Evolutionary conservation across 2,329 filamentous ascomycete genomes (phyloP).

Genomic region (Claviceps citrina): DNA sequence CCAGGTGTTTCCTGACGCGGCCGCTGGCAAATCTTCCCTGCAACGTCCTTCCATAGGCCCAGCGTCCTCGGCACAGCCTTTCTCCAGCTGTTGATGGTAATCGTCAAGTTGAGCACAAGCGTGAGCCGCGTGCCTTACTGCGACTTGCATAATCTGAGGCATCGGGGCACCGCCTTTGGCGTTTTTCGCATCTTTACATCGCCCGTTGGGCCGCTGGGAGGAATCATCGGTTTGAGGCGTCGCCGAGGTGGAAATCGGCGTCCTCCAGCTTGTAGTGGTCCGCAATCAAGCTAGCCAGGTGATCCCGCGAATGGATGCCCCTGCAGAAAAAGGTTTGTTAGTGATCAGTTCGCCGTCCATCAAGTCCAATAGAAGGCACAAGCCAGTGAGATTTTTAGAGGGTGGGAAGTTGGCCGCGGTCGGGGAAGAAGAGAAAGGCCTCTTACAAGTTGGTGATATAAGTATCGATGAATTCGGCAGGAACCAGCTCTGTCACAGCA

Average conservation of each 20-base stretch:
- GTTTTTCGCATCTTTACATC: not conserved
- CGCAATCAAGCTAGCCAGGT: conserved; percentile 56
- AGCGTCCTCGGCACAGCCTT: too few species aligned
- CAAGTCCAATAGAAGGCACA: not conserved
- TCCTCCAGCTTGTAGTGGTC: conserved; percentile 66
- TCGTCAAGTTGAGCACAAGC: too few species aligned
- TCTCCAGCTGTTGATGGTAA: too few species aligned
- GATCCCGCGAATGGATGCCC: conserved; percentile 53
- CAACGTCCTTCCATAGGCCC: too few species aligned
- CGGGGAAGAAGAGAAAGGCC: not conserved
- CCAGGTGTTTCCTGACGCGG: too few species aligned
- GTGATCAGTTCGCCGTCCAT: not conserved
- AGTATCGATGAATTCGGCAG: conserved; percentile 57
- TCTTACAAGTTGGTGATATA: conserved; percentile 66
- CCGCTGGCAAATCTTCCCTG: too few species aligned
- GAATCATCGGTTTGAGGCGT: conserved; percentile 15
- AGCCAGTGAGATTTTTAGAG: too few species aligned
- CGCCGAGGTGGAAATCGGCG: conserved; percentile 41
- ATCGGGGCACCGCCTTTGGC: not conserved
- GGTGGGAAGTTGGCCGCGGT: too few species aligned
- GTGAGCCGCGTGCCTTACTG: too few species aligned
- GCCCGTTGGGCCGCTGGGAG: too few species aligned
- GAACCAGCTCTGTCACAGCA: conserved; percentile 69
- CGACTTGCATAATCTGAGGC: not conserved
- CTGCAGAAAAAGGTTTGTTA: conserved; percentile 19